These are phyloP conservation scores for Monosporascus sp. DNA, from an alignment of 2,329 filamentous ascomycete species.

Conservation along the genomic window DNA sequence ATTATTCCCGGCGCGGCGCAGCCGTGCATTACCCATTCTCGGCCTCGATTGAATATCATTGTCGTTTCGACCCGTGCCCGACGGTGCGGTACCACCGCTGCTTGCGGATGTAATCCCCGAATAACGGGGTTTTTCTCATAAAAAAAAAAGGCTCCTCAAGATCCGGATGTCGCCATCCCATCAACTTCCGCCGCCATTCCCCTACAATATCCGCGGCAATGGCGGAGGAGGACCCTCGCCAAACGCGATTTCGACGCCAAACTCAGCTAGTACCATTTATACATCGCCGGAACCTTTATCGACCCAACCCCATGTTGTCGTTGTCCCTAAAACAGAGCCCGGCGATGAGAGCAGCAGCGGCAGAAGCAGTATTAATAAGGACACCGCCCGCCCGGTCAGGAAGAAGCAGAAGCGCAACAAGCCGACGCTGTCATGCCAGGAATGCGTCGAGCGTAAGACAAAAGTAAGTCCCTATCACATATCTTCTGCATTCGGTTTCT, in stretches of 20 bases:
- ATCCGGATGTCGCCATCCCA: constrained; percentile 24
- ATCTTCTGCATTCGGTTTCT: not conserved
- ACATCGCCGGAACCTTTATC: constrained; percentile 20
- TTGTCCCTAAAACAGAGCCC: constrained; percentile 24
- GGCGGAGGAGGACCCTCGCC: constrained; percentile 23
- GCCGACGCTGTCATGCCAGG: constrained; percentile 71
- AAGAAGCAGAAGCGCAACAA: constrained; percentile 84
- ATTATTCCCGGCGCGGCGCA: not conserved
- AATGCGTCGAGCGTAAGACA: constrained; percentile 78
- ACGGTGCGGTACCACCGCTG: not conserved
- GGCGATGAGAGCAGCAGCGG: constrained; percentile 22
- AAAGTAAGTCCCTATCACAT: constrained; percentile 49
- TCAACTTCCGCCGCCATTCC: constrained; percentile 19
- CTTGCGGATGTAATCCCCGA: not conserved
- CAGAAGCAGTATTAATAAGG: constrained; percentile 18
- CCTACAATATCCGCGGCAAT: constrained; percentile 15
- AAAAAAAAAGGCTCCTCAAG: not conserved
- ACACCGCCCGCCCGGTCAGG: constrained; percentile 34
- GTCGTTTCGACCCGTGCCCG: not conserved
- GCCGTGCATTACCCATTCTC: not conserved
- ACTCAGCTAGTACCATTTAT: constrained; percentile 22
- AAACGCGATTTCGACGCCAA: constrained; percentile 20
- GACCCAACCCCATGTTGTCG: constrained; percentile 14
- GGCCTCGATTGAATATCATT: not conserved
- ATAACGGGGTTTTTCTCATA: not conserved